Evolutionary conservation across 225 moss, liverwort and hornwort genomes (phyloP), one percentile per base, ranked within the genome.

Genomic region (Neckera pumila): DNA sequence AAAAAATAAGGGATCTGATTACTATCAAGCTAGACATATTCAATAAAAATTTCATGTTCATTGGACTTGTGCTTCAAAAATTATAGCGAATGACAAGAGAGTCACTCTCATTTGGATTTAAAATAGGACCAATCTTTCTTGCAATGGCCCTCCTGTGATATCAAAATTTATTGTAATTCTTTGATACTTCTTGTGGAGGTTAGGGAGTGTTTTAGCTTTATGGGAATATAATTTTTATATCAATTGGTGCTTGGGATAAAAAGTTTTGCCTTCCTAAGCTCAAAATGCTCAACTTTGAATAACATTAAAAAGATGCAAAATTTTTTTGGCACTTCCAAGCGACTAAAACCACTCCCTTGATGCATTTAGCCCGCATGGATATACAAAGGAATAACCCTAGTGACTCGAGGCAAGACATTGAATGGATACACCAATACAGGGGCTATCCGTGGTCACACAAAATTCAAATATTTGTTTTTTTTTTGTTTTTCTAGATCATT

Each of bases 361-460:
- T 40, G 13, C 14, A n/a, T 12, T 7, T 40, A 40, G 14, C 8
- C 0, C 5, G 2, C 1, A 2, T 70, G 0, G 8, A 38, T 4
- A 40, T 70, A 25, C 1, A 10, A 38, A 40, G 6, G 23, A 31
- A 14, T 6, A 26, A 40, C 5, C 4, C 5, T 71, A 5, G 25
- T 71, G 26, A 14, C 26, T 16, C 2, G 7, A 5, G 10, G 5
- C 10, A 18, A 34, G 34, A 34, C 65, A 10, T 34, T 27, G 8
- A 40, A 72, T 72, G 43, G 12, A 72, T 14, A 16, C 15, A 42
- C 25, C 14, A 26, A 5, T 2, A 40, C 4, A 26, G 4, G 15
- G 4, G 17, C 10, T 16, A 34, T 27, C 3, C 6, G 47, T 8
- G 5, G 15, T 14, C 4, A 43, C 27, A 15, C 2, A 17, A 72